phyloP scores from a whole-genome alignment of 2,329 filamentous ascomycete species.

The Trichoderma pleuroti region DNA sequence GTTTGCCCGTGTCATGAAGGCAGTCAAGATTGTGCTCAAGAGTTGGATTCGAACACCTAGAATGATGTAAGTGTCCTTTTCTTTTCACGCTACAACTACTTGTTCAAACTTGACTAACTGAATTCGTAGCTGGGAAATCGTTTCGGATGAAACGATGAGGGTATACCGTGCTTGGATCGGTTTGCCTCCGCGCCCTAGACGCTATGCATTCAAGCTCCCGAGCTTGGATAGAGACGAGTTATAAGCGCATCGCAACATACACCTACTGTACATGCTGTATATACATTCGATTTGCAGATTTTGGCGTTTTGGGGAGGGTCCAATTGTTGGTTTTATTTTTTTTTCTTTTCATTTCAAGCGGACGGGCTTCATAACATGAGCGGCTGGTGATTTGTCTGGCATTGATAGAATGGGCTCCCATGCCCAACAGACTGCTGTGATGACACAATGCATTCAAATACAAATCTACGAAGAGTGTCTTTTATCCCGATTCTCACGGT shows the following conservation, averaged over 20 bases:
- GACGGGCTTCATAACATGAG: not conserved
- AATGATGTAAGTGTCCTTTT: slow-evolving; percentile 58
- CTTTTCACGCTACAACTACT: not conserved
- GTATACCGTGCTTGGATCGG: slow-evolving; percentile 52
- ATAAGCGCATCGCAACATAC: slow-evolving; percentile 26
- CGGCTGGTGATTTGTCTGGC: not conserved
- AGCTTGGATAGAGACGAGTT: slow-evolving; percentile 47
- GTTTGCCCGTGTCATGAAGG: slow-evolving; percentile 57
- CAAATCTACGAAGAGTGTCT: not conserved
- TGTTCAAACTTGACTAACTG: not conserved
- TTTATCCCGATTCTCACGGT: not conserved
- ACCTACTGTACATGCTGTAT: slow-evolving; percentile 9
- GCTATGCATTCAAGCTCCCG: slow-evolving; percentile 45
- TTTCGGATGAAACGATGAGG: slow-evolving; percentile 44
- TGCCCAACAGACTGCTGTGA: not conserved
- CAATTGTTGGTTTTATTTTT: not conserved
- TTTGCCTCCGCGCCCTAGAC: slow-evolving; percentile 47
- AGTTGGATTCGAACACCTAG: slow-evolving; percentile 68
- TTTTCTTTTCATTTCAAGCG: not conserved
- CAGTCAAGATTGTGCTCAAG: slow-evolving; percentile 62
- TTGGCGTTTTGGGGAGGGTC: not conserved
- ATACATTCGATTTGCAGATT: slow-evolving; percentile 9
- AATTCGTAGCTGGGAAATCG: slow-evolving; percentile 41
- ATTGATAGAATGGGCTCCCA: not conserved
- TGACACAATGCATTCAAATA: not conserved